Base-by-base conservation (phyloP, 257 asterid genomes). In the Leonotis leonurus region DNA sequence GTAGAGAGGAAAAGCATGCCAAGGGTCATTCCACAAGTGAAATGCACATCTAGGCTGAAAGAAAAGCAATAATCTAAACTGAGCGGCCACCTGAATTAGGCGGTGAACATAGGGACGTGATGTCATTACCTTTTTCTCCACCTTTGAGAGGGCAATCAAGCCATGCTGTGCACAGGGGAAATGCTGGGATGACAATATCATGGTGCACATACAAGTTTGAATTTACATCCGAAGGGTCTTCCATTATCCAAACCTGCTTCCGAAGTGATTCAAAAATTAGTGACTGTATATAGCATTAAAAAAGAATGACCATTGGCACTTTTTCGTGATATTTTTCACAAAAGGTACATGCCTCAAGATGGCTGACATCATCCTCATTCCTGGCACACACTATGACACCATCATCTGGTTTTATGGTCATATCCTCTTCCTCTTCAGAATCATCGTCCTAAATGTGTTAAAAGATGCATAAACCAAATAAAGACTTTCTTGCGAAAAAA, bases 111-210 rank as follows among this genome's bases (percentile, higher is more conserved):
- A 24, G 26, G 64, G 17, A 45, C 37, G 33, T 30, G 27, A 14
- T 1, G 33, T 49, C n/a, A 51, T 49, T 79, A 91, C 98, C 96
- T 81, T 70, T 84, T 52, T 84, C 94, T 64, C 88, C 95, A 37
- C 85, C 88, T 72, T 89, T 85, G 25, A 86, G 66, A 10, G 95
- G 95, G 56, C 88, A 93, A 78, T 87, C 95, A 64, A 87, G 89
- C 99, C 97, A 93, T 18, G 97, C 90, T 17, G 88, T 80, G 80
- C 99, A 87, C 4, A 89, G 87, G n/a, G 97, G 95, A 81, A 93
- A 93, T 37, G 91, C 94, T 39, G 96, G 96, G 65, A 87, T 80
- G 70, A 86, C 78, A 56, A 86, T 83, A 56, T 85, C 90, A 73
- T 82, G 98, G 76, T 91, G 98, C 22, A 80, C 91, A 75, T 83